Conservation (phyloP, 768 basidiomycete genomes). For the Boletus subparvulus region DNA sequence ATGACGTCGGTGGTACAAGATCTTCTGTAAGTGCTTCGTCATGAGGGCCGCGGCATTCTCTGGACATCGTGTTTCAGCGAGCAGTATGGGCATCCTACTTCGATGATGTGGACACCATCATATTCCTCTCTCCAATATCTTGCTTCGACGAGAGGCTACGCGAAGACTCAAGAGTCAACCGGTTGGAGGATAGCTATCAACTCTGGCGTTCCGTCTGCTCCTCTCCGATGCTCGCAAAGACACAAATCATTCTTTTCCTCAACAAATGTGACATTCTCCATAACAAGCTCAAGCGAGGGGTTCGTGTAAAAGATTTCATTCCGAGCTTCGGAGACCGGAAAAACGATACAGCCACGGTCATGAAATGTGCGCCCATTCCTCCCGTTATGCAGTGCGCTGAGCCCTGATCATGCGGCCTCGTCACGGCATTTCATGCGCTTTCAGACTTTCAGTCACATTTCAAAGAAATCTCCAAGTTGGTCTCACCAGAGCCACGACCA, state of each 20-base stretch:
- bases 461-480: slow-evolving; percentile 63
- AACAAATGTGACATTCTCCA: slow-evolving; percentile 75
- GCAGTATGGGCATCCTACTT: slow-evolving; percentile 80
- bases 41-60: neutral
- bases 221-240: slow-evolving; percentile 60
- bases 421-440: neutral
- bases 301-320: slow-evolving; percentile 64
- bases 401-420: slow-evolving; percentile 9
- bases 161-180: slow-evolving; percentile 68
- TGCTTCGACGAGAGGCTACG: slow-evolving; percentile 80
- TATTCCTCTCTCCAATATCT: slow-evolving; percentile 73
- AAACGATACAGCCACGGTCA: slow-evolving; percentile 68
- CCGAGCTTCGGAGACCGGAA: slow-evolving; percentile 72
- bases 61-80: slow-evolving; percentile 43
- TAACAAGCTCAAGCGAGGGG: slow-evolving; percentile 67
- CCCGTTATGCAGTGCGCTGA: neutral
- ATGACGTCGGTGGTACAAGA: slow-evolving; percentile 77
- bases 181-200: slow-evolving; percentile 72
- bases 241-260: slow-evolving; percentile 54
- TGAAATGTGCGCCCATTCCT: slow-evolving; percentile 54
- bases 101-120: slow-evolving; percentile 80
- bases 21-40: slow-evolving; percentile 48
- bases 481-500: slow-evolving; percentile 62
- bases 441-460: slow-evolving; percentile 81
- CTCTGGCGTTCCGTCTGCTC: slow-evolving; percentile 76